Base-by-base conservation (phyloP, 257 asterid species). In the Linderniella brevidens region DNA sequence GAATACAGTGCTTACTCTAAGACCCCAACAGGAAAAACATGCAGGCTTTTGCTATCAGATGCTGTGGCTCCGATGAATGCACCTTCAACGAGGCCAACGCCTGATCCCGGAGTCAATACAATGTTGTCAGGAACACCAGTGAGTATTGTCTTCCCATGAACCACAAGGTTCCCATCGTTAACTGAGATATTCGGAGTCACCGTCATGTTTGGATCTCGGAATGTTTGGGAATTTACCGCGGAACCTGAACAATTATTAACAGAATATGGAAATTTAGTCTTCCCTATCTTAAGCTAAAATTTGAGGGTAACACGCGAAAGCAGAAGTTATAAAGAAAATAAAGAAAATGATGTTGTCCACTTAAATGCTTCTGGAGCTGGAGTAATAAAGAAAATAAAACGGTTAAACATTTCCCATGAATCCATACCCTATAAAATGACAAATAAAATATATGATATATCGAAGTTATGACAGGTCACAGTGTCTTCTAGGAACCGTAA, bases 21-120 rank as follows among this genome's bases (percentile, higher is more conserved):
- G 52, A 69, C 71, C 40, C 97, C 97, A 46, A 88, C 84, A 13
- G 95, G 97, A 58, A 74, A 76, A 35, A 84, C 81, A 52, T 84
- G 98, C 44, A 78, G 52, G 71, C 95, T 78, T 70, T 78, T 80
- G 73, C 74, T 74, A 32, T 78, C 46, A 41, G 82, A 70, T 48
- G 93, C 83, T 0, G 80, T 60, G 64, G 94, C 98, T 52, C 98
- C 95, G 9, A 88, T 69, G 65, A 88, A 88, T 42, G 95, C 92
- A 65, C 95, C 95, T 16, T 58, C 77, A 48, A 80, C 77, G 11
- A 82, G 84, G 48, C 90, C 96, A 45, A 64, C 76, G 47, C 92
- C 86, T 0, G 90, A 74, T 46, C 92, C 92, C 19, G 86, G 85
- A 32, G 92, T 80, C 37, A 88, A 68, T 51, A 76, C 73, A 35